phyloP scores from a whole-genome alignment of 768 basidiomycete species.

The Naganishia kalamii region DNA sequence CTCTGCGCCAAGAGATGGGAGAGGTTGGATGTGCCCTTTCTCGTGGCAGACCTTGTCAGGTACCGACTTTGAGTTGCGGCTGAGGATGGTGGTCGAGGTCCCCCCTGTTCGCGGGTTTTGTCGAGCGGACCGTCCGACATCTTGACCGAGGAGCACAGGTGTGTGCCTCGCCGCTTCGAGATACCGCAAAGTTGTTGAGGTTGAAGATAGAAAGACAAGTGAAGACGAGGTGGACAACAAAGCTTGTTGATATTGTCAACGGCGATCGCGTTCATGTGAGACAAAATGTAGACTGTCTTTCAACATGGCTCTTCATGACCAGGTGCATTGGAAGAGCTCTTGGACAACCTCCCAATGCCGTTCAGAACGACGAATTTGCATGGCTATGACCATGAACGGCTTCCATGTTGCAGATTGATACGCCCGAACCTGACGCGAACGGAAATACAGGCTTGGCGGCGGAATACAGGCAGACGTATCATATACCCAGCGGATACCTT shows the following conservation, averaged over 20 bases:
- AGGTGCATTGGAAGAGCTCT: too few relatives aligned
- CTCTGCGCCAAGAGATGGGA: background rate
- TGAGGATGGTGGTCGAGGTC: background rate
- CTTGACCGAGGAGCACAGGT: too few relatives aligned
- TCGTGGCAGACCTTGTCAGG: background rate
- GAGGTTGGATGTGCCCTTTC: conserved; percentile 1
- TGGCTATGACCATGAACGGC: too few relatives aligned
- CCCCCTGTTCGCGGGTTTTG: background rate
- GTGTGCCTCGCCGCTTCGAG: background rate
- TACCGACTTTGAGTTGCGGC: background rate
- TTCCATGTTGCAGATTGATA: too few relatives aligned
- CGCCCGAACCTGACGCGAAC: too few relatives aligned
- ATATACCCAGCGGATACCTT: too few relatives aligned
- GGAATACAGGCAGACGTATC: too few relatives aligned
- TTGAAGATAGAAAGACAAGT: background rate
- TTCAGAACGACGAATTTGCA: too few relatives aligned
- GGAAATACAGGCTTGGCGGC: too few relatives aligned
- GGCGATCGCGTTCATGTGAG: background rate
- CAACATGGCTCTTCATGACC: background rate
- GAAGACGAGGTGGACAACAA: background rate
- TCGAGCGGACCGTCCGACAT: background rate
- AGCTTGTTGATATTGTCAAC: conserved; percentile 12
- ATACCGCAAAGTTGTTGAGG: background rate
- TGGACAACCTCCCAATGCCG: too few relatives aligned
- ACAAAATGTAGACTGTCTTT: background rate